Evolutionary conservation across 805 yeast species (phyloP), one percentile per base, ranked within the genome.

Genomic region (Zygosaccharomyces pseudorouxii): DNA sequence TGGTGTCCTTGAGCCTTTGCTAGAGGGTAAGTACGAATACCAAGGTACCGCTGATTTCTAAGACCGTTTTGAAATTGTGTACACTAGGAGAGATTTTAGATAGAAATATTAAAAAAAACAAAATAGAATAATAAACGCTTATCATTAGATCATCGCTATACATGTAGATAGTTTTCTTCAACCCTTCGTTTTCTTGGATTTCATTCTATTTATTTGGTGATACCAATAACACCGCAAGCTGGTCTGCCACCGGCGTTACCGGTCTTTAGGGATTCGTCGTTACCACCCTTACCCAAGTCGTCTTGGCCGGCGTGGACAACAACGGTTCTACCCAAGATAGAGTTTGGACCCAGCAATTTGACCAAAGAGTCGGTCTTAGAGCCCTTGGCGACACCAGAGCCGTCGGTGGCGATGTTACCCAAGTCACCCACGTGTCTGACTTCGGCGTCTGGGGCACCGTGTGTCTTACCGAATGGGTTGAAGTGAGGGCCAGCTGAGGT

Each of bases 231-330:
- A 77, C 98, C 98, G 77, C 98, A 90, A 56, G 98, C 98, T 60
- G 93, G 87, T 82, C 98, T 89, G 59, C 85, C 90, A 71, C 98
- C 98, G 52, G 98, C 97, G 68, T 90, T 89, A 77, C 97, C 97
- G 59, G 97, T 89, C 77, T 85, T 89, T 74, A 86, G 79, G 55
- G 96, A 86, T 72, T 88, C 96, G 52, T 86, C 83, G 68, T 83
- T 82, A 54, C 89, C 95, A 72, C 97, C 96, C 77, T 86, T 84
- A 70, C 97, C 97, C 65, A 87, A 82, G 70, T 90, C 97, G 69
- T 90, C 97, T 58, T 80, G 75, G 66, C 97, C 98, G 54, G 79
- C 89, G 73, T 90, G 98, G 55, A 90, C 84, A 59, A 90, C 97
- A 52, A 90, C 95, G 57, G 96, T 84, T 82, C 98, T 88, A 62